A percentile compares a stretch with the other conserved stretches of the same genome.
Evolutionary conservation across 1,139 yeast species (phyloP).

Genomic region (Meyerozyma smithsonii): DNA sequence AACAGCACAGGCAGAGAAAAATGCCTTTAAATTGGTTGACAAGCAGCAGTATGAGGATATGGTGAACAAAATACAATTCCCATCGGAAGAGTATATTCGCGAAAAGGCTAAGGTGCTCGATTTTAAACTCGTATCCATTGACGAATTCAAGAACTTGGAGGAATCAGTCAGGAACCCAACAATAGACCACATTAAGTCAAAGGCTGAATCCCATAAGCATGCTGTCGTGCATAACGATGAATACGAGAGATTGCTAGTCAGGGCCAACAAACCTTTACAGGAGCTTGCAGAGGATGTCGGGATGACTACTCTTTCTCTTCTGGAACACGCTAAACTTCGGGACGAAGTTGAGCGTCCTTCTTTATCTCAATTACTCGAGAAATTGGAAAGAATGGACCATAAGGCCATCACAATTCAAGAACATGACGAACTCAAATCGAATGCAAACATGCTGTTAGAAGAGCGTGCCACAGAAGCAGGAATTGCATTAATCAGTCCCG

Average conservation of each 20-base stretch:
- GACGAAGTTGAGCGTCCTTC: not conserved
- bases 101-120: conserved; percentile 5
- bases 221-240: not conserved
- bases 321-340: not conserved
- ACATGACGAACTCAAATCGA: conserved; percentile 2
- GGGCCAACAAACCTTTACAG: not conserved
- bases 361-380: not conserved
- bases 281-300: not conserved
- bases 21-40: not conserved
- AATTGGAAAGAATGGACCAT: not conserved
- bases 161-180: conserved; percentile 14
- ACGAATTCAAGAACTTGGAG: conserved; percentile 7
- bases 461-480: conserved; percentile 6
- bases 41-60: not conserved
- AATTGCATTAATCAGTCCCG: conserved; percentile 8
- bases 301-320: not conserved
- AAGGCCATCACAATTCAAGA: not conserved
- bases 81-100: conserved; percentile 9
- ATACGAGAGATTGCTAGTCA: not conserved
- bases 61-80: conserved; percentile 6
- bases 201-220: not conserved
- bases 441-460: conserved; percentile 5
- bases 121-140: conserved; percentile 5
- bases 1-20: conserved; percentile 1
- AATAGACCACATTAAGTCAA: conserved; percentile 6